Conservation (phyloP, 2,329 filamentous ascomycete species). For the Diplodia mutila region DNA sequence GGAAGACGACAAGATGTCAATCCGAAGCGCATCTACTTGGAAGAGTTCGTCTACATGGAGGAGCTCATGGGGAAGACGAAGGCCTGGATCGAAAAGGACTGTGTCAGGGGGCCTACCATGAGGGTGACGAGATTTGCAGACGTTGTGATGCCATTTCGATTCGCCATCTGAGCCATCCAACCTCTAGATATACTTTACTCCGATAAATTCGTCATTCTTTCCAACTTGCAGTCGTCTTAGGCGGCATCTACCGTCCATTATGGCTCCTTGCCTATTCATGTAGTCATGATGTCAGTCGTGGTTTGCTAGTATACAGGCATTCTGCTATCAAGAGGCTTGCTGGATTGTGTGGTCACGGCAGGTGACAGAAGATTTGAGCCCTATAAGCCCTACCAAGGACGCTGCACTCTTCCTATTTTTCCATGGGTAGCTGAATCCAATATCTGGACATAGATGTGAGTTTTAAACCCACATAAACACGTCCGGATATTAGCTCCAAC, state of each 20-base stretch:
- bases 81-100: background rate
- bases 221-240: background rate
- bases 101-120: background rate
- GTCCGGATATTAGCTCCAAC: too few relatives aligned
- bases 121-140: background rate
- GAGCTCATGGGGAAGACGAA: slow-evolving; percentile 5
- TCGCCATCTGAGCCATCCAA: background rate
- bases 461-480: too few relatives aligned
- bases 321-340: too few relatives aligned
- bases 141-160: background rate
- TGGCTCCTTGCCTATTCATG: background rate
- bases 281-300: too few relatives aligned
- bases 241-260: background rate
- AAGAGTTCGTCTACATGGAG: slow-evolving; percentile 13
- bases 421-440: too few relatives aligned
- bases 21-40: slow-evolving; percentile 16
- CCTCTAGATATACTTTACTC: background rate
- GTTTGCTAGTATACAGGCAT: too few relatives aligned
- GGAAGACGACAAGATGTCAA: slow-evolving; percentile 13
- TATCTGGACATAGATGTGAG: too few relatives aligned
- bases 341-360: too few relatives aligned
- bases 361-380: too few relatives aligned
- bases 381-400: too few relatives aligned
- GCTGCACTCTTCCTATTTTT: too few relatives aligned
- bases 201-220: background rate